Percentiles rank a stretch among this genome's conserved stretches.
Conservation (phyloP, 2,329 filamentous ascomycete genomes). For the Curvularia hawaiiensis region DNA sequence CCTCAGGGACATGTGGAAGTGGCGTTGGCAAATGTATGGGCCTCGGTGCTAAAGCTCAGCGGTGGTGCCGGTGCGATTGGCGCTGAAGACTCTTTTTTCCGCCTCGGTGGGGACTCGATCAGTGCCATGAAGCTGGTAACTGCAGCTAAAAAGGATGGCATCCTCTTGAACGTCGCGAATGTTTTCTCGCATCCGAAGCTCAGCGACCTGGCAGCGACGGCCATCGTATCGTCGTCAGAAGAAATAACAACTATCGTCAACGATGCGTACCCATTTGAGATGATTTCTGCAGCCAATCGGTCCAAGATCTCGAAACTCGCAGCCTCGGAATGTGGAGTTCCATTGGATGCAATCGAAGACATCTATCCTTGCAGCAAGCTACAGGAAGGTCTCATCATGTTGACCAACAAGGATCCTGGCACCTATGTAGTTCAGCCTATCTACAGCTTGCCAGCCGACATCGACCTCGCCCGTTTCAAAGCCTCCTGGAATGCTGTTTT, state of each 20-base stretch:
- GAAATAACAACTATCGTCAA: conserved; percentile 20
- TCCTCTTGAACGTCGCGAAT: conserved; percentile 50
- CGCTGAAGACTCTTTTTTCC: conserved; percentile 54
- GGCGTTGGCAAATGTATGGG: conserved; percentile 45
- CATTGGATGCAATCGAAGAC: conserved; percentile 34
- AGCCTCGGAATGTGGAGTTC: conserved; percentile 36
- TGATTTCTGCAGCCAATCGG: conserved; percentile 25
- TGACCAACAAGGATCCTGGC: conserved; percentile 40
- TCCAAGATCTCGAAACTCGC: conserved; percentile 31
- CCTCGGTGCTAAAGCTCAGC: conserved; percentile 46
- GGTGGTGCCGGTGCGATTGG: conserved; percentile 43
- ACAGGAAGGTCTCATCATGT: conserved; percentile 40
- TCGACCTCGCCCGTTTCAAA: conserved; percentile 46
- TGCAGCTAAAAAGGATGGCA: conserved; percentile 47
- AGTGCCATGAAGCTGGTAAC: conserved; percentile 54
- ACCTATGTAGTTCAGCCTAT: conserved; percentile 47
- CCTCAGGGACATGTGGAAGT: conserved; percentile 33
- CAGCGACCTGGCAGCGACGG: conserved; percentile 48
- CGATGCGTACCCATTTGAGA: conserved; percentile 31
- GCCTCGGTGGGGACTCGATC: conserved; percentile 55
- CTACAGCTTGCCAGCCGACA: conserved; percentile 44
- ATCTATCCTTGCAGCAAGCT: conserved; percentile 41
- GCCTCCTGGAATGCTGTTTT: conserved; percentile 54
- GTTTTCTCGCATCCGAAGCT: conserved; percentile 54
- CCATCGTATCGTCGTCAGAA: conserved; percentile 27